phyloP scores from a whole-genome alignment of 2,329 filamentous ascomycete species.

The Neopestalotiopsis clavispora region DNA sequence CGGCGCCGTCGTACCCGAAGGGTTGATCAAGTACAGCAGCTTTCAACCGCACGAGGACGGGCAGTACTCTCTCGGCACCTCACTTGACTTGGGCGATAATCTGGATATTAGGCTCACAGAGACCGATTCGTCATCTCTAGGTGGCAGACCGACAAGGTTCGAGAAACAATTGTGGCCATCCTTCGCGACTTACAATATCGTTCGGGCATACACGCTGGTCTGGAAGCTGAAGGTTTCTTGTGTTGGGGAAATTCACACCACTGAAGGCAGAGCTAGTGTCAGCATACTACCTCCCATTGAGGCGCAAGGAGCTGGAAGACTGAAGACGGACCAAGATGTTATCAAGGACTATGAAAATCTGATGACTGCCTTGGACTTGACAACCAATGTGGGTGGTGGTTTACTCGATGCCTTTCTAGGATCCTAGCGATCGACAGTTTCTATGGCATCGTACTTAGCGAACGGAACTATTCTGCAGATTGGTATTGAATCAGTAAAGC shows the following conservation, averaged over 20 bases:
- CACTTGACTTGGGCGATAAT: constrained; percentile 12
- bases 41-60: constrained; percentile 9
- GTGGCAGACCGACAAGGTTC: neutral
- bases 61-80: constrained; percentile 1
- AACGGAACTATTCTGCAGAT: no score
- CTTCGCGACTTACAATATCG: constrained; percentile 18
- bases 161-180: constrained; percentile 12
- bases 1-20: neutral
- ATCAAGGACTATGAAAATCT: constrained; percentile 17
- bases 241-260: constrained; percentile 12
- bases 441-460: no score
- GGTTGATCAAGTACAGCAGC: constrained; percentile 3
- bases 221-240: constrained; percentile 17
- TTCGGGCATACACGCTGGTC: constrained; percentile 9
- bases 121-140: neutral
- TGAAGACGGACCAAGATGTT: neutral
- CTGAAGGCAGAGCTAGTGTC: neutral
- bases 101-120: constrained; percentile 16
- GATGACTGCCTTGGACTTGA: neutral
- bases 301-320: constrained; percentile 11
- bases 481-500: no score
- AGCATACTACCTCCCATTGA: constrained; percentile 14
- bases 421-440: no score
- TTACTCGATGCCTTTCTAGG: neutral
- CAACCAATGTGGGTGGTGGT: neutral